These are phyloP conservation scores for Globisporangium splendens DNA, from an alignment of 352 stramenopile species.

Conservation along the genomic window DNA sequence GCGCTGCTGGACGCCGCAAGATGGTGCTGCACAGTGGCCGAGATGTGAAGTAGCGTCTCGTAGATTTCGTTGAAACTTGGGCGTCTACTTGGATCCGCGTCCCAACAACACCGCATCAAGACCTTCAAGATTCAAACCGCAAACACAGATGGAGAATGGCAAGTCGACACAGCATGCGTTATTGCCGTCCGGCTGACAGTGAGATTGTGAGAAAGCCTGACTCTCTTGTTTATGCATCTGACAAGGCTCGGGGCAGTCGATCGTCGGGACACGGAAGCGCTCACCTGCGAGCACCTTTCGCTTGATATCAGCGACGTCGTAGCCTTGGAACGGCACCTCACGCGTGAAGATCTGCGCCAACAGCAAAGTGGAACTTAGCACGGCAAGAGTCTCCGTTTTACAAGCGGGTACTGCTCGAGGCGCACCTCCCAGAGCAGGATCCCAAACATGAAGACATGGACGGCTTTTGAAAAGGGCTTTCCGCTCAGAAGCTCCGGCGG, in stretches of 20 bases:
- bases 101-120: slow-evolving; percentile 70
- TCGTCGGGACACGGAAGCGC: slow-evolving; percentile 67
- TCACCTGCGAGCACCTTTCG: slow-evolving; percentile 68
- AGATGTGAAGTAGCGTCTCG: slow-evolving; percentile 33
- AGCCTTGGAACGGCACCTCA: slow-evolving; percentile 74
- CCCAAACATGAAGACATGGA: slow-evolving; percentile 93
- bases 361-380: background rate
- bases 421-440: slow-evolving; percentile 89
- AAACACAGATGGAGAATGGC: too few species aligned
- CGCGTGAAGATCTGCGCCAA: slow-evolving; percentile 63
- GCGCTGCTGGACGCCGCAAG: background rate
- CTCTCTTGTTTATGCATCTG: slow-evolving; percentile 22
- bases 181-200: too few species aligned
- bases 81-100: slow-evolving; percentile 41
- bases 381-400: too few species aligned
- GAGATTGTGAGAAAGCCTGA: background rate
- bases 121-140: slow-evolving; percentile 22
- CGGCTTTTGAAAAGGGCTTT: slow-evolving; percentile 81
- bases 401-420: too few species aligned
- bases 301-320: slow-evolving; percentile 69
- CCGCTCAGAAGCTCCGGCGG: slow-evolving; percentile 81
- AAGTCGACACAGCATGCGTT: too few species aligned
- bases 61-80: slow-evolving; percentile 63
- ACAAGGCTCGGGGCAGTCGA: slow-evolving; percentile 59
- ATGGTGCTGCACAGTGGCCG: slow-evolving; percentile 21